phyloP scores from a whole-genome alignment of 2,329 filamentous ascomycete species.

The Fusarium equiseti region DNA sequence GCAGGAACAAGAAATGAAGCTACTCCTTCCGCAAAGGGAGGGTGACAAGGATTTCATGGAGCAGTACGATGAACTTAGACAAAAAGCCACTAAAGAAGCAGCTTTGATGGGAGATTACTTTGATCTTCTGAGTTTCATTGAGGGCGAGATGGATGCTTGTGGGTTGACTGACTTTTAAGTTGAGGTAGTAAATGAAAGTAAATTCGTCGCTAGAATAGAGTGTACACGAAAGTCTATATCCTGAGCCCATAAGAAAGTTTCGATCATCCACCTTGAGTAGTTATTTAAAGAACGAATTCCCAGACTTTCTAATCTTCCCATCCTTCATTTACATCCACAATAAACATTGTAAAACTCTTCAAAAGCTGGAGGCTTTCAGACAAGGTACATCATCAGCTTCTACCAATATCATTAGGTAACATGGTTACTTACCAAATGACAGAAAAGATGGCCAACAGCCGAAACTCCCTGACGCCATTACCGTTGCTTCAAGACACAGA shows the following conservation, averaged over 20 bases:
- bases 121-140: background rate
- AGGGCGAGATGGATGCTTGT: background rate
- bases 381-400: too few species aligned
- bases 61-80: background rate
- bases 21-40: accelerated
- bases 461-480: background rate
- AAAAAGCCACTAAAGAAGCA: background rate
- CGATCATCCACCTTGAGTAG: accelerated
- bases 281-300: background rate
- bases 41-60: too few species aligned
- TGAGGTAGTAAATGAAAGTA: too few species aligned
- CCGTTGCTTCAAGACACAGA: background rate
- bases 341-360: background rate
- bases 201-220: too few species aligned
- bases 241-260: background rate
- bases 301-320: accelerated
- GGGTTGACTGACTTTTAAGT: background rate
- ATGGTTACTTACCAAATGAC: too few species aligned
- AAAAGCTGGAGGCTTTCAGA: too few species aligned
- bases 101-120: background rate
- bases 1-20: background rate
- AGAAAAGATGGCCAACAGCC: background rate
- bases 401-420: too few species aligned
- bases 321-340: background rate
- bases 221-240: background rate